Evolutionary conservation across 257 asterid genomes (phyloP).

Genomic region (Fraxinus cuspidata): DNA sequence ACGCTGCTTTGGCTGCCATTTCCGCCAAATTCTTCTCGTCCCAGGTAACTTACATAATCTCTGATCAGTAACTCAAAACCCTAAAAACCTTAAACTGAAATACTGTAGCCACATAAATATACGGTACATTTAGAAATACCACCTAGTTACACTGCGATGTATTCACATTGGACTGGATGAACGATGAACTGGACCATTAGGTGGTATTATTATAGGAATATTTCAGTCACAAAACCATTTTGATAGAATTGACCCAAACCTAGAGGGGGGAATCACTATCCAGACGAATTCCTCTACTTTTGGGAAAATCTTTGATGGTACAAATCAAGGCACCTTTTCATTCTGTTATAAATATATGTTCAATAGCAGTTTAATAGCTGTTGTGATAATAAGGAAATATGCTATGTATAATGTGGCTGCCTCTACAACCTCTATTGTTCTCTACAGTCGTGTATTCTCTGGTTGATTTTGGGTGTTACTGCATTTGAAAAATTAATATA

Average conservation of each 20-base stretch:
- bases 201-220: neutral
- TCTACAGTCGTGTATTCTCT: neutral
- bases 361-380: neutral
- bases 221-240: neutral
- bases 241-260: neutral
- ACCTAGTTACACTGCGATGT: neutral
- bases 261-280: neutral
- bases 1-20: slow-evolving; percentile 90
- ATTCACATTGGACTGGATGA: neutral
- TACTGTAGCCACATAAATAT: neutral
- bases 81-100: neutral
- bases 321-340: neutral
- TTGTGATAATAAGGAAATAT: neutral
- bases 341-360: neutral
- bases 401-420: neutral
- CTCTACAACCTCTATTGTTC: neutral
- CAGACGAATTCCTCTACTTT: neutral
- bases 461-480: neutral
- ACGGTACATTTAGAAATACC: neutral
- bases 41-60: slow-evolving; percentile 43
- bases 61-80: neutral
- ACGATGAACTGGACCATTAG: neutral
- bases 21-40: slow-evolving; percentile 76
- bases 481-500: no score
- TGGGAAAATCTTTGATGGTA: neutral